These are phyloP conservation scores for Combretum micranthum DNA, from an alignment of 345 rosid species.

Conservation along the genomic window DNA sequence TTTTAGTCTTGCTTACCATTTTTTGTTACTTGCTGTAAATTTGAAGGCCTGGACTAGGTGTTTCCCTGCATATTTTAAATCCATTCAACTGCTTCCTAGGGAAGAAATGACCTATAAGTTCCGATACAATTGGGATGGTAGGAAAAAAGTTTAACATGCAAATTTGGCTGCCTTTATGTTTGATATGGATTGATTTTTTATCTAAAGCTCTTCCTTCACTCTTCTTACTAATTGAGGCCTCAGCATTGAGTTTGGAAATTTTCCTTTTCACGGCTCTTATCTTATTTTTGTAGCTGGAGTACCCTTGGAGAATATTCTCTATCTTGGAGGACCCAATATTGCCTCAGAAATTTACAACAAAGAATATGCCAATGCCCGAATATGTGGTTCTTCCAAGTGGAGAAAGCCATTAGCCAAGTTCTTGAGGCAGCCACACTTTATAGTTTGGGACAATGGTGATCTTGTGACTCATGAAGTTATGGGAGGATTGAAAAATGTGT, in stretches of 20 bases:
- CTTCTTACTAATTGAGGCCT: neutral
- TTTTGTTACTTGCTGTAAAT: too few species aligned
- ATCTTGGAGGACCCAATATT: conserved; percentile 98
- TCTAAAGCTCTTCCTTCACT: neutral
- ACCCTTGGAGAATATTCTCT: conserved; percentile 65
- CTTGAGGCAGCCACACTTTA: conserved; percentile 82
- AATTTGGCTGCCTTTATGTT: too few species aligned
- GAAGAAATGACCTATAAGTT: neutral
- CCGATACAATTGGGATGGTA: too few species aligned
- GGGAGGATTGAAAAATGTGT: conserved; percentile 98
- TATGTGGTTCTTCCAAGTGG: conserved; percentile 94
- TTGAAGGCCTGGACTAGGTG: too few species aligned
- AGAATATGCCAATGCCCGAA: conserved; percentile 97
- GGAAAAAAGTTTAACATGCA: too few species aligned
- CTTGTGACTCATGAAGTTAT: conserved; percentile 98
- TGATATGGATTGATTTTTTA: too few species aligned
- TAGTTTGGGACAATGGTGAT: conserved; percentile 96
- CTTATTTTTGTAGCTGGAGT: conserved; percentile 57
- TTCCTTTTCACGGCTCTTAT: neutral
- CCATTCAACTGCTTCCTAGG: neutral
- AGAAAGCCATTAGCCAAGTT: conserved; percentile 85
- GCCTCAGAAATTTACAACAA: conserved; percentile 91
- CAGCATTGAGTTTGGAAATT: neutral
- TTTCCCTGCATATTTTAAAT: too few species aligned
- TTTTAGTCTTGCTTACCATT: too few species aligned